A percentile compares a stretch with the other conserved stretches of the same genome.
These are phyloP conservation scores for Scheffersomyces illinoinensis DNA, from an alignment of 1,139 yeast species.

Conservation along the genomic window DNA sequence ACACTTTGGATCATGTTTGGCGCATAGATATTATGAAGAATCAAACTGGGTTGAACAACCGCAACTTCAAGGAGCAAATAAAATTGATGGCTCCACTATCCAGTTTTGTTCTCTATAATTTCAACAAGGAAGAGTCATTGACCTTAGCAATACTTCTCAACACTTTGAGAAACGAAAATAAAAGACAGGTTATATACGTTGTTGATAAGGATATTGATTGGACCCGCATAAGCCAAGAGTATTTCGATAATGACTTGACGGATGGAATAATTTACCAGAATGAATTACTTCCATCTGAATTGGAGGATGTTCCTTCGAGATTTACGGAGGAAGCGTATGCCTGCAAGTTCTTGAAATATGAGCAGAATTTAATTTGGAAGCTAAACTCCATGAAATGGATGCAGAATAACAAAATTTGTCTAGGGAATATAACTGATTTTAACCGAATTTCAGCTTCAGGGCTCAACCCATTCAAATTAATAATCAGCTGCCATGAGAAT, in stretches of 20 bases:
- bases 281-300: constrained; percentile 1
- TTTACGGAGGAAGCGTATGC: constrained; percentile 7
- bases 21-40: constrained; percentile 2
- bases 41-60: constrained; percentile 24
- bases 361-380: constrained; percentile 40
- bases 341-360: constrained; percentile 31
- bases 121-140: constrained; percentile 16
- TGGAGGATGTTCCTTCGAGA: constrained; percentile 1
- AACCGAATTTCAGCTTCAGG: constrained; percentile 16
- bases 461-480: constrained; percentile 25
- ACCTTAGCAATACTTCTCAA: constrained; percentile 11
- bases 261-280: constrained; percentile 5
- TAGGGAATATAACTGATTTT: constrained; percentile 38
- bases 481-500: constrained; percentile 37
- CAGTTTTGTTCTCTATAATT: constrained; percentile 35
- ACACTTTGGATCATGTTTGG: constrained; percentile 11
- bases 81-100: constrained; percentile 34
- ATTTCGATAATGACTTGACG: constrained; percentile 4
- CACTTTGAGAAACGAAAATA: constrained; percentile 9
- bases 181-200: constrained; percentile 9
- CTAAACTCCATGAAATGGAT: constrained; percentile 33
- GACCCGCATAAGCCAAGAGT: constrained; percentile 2
- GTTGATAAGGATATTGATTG: constrained; percentile 10
- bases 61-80: constrained; percentile 35
- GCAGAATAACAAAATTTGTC: constrained; percentile 24